A percentile compares a stretch with the other conserved stretches of the same genome.
These are phyloP conservation scores for Auricularia sp. DNA, from an alignment of 768 basidiomycete genomes.

Conservation along the genomic window DNA sequence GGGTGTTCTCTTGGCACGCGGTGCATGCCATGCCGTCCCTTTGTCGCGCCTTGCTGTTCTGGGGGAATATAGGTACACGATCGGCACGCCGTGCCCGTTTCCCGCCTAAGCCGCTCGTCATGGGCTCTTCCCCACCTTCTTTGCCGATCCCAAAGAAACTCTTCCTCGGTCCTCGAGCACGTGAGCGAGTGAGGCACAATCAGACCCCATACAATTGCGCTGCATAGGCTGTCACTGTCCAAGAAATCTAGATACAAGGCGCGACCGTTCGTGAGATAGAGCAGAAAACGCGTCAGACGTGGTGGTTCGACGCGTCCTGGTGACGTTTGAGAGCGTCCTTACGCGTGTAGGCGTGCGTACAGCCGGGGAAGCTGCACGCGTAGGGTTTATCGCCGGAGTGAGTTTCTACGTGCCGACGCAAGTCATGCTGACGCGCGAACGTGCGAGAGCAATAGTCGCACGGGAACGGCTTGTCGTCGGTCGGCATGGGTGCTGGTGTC, in stretches of 20 bases:
- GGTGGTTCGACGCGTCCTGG: constrained; percentile 34
- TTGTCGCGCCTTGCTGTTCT: too few relatives aligned
- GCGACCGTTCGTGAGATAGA: not conserved
- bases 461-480: constrained; percentile 40
- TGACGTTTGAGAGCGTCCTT: constrained; percentile 82
- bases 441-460: constrained; percentile 70
- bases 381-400: constrained; percentile 65
- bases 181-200: too few relatives aligned
- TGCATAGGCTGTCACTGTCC: constrained; percentile 75
- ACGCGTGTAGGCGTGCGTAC: constrained; percentile 56
- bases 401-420: constrained; percentile 76
- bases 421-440: constrained; percentile 78
- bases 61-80: not conserved
- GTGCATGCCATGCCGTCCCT: too few relatives aligned
- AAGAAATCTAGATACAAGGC: constrained; percentile 20
- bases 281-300: not conserved
- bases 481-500: not conserved
- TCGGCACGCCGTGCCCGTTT: not conserved
- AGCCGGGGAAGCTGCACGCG: constrained; percentile 6
- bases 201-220: constrained; percentile 22
- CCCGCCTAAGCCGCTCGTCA: too few relatives aligned
- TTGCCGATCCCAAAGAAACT: too few relatives aligned
- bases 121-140: too few relatives aligned
- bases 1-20: too few relatives aligned
- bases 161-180: too few relatives aligned